Evolutionary conservation across 2,329 filamentous ascomycete species (phyloP), one percentile per base, ranked within the genome.

Genomic region (Coniochaeta hoffmannii): DNA sequence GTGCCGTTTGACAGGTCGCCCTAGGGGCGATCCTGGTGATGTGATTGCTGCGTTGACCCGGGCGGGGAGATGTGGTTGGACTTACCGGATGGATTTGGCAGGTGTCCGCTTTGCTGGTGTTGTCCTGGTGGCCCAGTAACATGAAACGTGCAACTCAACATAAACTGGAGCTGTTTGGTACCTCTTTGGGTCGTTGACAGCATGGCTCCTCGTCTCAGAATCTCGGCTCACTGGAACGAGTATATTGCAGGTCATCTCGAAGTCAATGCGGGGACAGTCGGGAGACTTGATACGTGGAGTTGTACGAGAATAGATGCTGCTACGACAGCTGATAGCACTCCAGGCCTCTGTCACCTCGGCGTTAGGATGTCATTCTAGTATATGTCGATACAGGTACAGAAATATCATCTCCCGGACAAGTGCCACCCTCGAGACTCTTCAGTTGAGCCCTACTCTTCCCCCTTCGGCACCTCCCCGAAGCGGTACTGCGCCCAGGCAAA

Each of bases 401-500:
- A 14, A 44, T 44, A 14, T 17, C 38, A 46, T 46, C 24, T 26
- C 30, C 12, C 11, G 41, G 41, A 24, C 41, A 28, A 28, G n/a
- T n/a, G n/a, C n/a, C n/a, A n/a, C n/a, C n/a, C n/a, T n/a, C 12
- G 12, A n/a, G 14, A 3, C 38, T 24, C 6, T 14, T 26, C 38
- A n/a, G n/a, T 44, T 9, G 5, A 44, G 19, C 17, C 38, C 19
- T n/a, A 7, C 7, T 36, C 38, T 31, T 50, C 46, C 30, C 22
- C 30, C 19, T 55, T 53, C 35, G 69, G 60, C 11, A 75, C 60
- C 15, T 71, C 59, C 1, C 74, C 76, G 57, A 78, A 78, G 6
- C 73, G 66, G 58, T 75, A 78, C 62, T 78, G 75, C 1, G 71
- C 73, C 75, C 75, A 78, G 0, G 64, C 76, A 60, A 78, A 69